phyloP scores from a whole-genome alignment of 106 monocot species.

The Alisma plantagoaquatica region DNA sequence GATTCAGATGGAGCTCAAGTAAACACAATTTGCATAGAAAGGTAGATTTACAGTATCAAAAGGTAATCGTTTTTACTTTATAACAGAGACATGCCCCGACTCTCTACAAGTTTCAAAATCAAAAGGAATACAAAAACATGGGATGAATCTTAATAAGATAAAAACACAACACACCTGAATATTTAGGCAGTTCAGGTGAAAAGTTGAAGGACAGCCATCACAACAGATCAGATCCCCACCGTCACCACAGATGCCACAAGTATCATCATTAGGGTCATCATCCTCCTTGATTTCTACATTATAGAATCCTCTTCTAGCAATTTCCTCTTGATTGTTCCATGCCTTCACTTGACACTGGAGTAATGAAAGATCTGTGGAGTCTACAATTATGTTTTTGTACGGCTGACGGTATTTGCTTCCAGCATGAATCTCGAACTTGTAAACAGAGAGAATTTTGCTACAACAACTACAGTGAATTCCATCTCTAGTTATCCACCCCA shows the following conservation, averaged over 20 bases:
- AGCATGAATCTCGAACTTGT: conserved; percentile 79
- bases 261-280: conserved; percentile 88
- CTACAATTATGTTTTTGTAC: conserved; percentile 52
- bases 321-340: conserved; percentile 52
- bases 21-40: not conserved
- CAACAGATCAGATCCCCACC: conserved; percentile 31
- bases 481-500: conserved; percentile 62
- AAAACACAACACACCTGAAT: conserved; percentile 43
- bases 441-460: conserved; percentile 42
- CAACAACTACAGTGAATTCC: conserved; percentile 82
- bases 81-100: not conserved
- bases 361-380: conserved; percentile 33
- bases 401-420: conserved; percentile 62
- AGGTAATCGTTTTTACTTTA: not conserved
- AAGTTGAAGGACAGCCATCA: conserved; percentile 28
- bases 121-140: not conserved
- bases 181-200: conserved; percentile 43
- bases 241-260: conserved; percentile 28
- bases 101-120: not conserved
- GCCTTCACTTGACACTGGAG: conserved; percentile 56
- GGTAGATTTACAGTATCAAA: not conserved
- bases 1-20: not conserved
- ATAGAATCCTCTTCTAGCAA: conserved; percentile 28
- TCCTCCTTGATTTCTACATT: conserved; percentile 27
- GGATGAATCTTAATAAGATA: not conserved